A percentile compares a stretch with the other conserved stretches of the same genome.
phyloP scores from a whole-genome alignment of 495 filamentous ascomycete genomes.

The Cairneyella variabilis region DNA sequence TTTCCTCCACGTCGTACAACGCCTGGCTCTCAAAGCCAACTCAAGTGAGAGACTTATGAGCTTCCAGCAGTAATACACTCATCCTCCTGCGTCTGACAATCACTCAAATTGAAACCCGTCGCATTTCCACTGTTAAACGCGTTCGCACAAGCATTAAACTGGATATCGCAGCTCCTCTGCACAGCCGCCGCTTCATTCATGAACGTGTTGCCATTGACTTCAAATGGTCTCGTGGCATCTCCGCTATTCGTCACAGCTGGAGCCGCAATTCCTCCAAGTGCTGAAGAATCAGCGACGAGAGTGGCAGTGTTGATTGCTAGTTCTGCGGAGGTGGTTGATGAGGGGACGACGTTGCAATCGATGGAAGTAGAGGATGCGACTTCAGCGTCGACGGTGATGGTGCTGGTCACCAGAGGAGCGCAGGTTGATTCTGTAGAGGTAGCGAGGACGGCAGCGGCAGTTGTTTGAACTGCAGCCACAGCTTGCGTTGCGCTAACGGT shows the following conservation, averaged over 20 bases:
- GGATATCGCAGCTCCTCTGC: conserved; percentile 47
- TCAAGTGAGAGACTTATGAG: neutral
- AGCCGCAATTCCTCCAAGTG: conserved; percentile 43
- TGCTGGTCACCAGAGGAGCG: conserved; percentile 22
- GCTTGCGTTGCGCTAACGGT: too few species aligned
- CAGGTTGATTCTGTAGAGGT: conserved; percentile 30
- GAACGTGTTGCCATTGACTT: conserved; percentile 50
- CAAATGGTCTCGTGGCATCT: conserved; percentile 45
- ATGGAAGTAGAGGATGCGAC: neutral
- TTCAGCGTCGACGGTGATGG: conserved; percentile 1
- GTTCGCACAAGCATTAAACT: conserved; percentile 53
- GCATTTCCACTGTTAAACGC: conserved; percentile 45
- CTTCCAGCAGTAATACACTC: conserved; percentile 4
- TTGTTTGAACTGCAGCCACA: neutral
- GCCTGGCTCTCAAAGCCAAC: neutral
- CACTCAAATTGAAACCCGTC: conserved; percentile 21
- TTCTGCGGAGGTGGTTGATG: neutral
- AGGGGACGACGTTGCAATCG: conserved; percentile 1
- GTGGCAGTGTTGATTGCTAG: neutral
- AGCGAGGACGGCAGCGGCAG: conserved; percentile 38
- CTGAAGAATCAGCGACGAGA: conserved; percentile 24
- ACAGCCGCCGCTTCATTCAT: conserved; percentile 42
- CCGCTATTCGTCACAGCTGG: conserved; percentile 43
- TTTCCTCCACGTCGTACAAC: neutral
- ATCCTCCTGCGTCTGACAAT: conserved; percentile 14